Base-by-base conservation (phyloP, 495 filamentous ascomycete species). In the Daldinia loculata region DNA sequence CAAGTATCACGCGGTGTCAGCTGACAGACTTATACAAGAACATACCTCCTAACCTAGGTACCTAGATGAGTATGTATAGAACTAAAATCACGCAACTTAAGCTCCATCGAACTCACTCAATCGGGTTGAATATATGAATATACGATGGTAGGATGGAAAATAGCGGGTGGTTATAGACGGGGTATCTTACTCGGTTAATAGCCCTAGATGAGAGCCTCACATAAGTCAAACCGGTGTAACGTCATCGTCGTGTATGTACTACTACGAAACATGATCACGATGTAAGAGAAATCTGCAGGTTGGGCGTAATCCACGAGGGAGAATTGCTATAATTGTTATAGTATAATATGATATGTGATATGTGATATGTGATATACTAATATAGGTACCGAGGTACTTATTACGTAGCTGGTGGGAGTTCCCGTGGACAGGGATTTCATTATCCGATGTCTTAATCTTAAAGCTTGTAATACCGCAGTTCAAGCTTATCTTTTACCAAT, bases 101-200 rank as follows among this genome's bases (percentile, higher is more conserved):
- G 1, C 11, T 27, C 19, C 17, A 36, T 38, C 12, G 15, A 22
- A 6, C 30, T 41, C 19, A 15, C 43, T 11, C 51, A 9, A 63
- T 66, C 63, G 63, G 68, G 29, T 41, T 53, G 11, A 19, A 39
- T n/a, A 7, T 19, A 22, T 6, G 38, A 19, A 8, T 12, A 29
- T 34, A 66, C 56, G 56, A 62, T 30, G 57, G 51, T 30, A 56
- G 45, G 29, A 34, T 22, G 2, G n/a, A 17, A 11, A 41, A 11
- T 61, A 39, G 61, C 38, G 36, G 62, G 19, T 48, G 56, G n/a
- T 65, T 51, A 30, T 30, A 53, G 19, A 38, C 22, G 58, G n/a
- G 60, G 19, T 34, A 22, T 70, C 62, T 66, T 66, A 62, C 61
- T 70, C 39, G 64, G 22, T 32, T 34, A 24, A 51, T 50, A 70